Evolutionary conservation across 805 yeast genomes (phyloP), one percentile per base, ranked within the genome.

Genomic region (Cephaloascus fragrans): DNA sequence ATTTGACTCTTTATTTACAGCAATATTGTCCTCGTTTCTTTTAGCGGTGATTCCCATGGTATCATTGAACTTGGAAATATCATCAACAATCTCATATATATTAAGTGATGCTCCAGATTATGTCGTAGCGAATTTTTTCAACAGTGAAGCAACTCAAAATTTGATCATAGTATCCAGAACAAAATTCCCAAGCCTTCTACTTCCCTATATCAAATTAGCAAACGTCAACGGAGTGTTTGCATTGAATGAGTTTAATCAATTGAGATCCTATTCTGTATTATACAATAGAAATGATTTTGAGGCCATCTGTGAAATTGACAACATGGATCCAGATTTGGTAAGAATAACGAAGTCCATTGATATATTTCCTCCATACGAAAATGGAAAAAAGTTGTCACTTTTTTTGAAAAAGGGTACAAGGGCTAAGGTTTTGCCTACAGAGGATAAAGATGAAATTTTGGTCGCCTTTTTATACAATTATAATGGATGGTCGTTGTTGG

Each of bases 401-500:
- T 43, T 68, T 9, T 54, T 75, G 37, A 54, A 56, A 15, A 62
- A 62, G 43, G 79, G 80, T 2, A 83, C 95, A 0, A 73, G 67
- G 40, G 97, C 90, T 2, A 80, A 82, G 46, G 57, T 85, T 3
- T 57, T 89, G 23, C 79, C 86, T 1, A 66, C 75, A 3, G 51
- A 54, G 4, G 48, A 50, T 14, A 55, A 51, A 10, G 47, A 55
- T 26, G 59, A 62, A 42, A 51, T 58, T 9, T 48, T 73, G 15
- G 83, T 83, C 3, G 71, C 86, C 18, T 88, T 93, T 61, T 61
- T 80, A 19, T 75, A 82, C 52, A 69, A 71, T 3, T 87, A 80
- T 53, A 84, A 80, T 51, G 97, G 97, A 1, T 88, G 97, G 95
- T 73, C 95, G 0, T 59, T 83, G 19, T 49, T 90, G 15, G 97